These are phyloP conservation scores for Closterium sp. DNA, from an alignment of 139 green algal species.

Conservation along the genomic window DNA sequence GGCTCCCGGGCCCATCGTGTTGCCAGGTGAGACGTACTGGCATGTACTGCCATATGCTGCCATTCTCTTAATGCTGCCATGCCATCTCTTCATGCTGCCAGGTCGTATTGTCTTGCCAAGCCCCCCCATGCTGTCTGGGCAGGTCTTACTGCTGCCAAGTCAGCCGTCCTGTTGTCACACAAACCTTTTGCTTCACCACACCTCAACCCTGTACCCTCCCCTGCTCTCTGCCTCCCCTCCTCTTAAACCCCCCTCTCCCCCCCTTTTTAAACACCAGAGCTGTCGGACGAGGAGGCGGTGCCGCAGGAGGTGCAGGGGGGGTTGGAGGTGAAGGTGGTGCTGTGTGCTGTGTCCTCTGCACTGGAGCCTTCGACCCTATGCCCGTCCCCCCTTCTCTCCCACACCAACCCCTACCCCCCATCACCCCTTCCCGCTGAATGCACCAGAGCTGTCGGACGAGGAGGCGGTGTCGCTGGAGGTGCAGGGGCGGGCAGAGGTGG, in stretches of 20 bases:
- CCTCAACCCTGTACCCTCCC: too few relatives aligned
- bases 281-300: neutral
- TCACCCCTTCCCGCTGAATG: too few relatives aligned
- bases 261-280: neutral
- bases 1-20: neutral
- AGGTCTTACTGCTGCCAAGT: neutral
- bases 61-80: neutral
- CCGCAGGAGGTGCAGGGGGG: neutral
- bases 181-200: too few relatives aligned
- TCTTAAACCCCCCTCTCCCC: too few relatives aligned
- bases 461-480: neutral
- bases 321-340: neutral
- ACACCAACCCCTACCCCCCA: too few relatives aligned
- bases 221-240: too few relatives aligned
- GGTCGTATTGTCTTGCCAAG: neutral
- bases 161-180: too few relatives aligned
- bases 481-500: neutral
- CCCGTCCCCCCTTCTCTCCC: too few relatives aligned
- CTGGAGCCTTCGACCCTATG: too few relatives aligned
- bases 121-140: too few relatives aligned
- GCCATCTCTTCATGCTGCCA: neutral
- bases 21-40: neutral
- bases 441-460: neutral
- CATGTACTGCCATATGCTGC: neutral
- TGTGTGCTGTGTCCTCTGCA: too few relatives aligned